Conservation (phyloP, 176 grass and related monocot species). For the Oropetium thomaeum region DNA sequence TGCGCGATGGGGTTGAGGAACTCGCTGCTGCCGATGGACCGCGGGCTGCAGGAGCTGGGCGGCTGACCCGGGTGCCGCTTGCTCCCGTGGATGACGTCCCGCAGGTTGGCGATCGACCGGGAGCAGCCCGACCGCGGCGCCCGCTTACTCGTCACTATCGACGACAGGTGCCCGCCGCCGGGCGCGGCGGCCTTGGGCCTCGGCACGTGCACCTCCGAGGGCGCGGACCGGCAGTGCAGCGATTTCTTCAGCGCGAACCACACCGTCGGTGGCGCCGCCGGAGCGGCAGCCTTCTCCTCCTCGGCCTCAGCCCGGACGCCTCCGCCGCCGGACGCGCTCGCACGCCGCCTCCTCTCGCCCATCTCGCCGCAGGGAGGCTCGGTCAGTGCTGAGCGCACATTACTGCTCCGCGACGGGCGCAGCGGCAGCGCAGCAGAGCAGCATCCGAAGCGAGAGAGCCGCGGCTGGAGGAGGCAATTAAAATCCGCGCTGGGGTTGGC, state of each 20-base stretch:
- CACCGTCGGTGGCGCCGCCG: conserved; percentile 51
- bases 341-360: conserved; percentile 46
- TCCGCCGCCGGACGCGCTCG: neutral
- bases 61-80: conserved; percentile 81
- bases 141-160: conserved; percentile 66
- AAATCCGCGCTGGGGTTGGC: conserved; percentile 1
- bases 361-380: neutral
- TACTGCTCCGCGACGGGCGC: conserved; percentile 15
- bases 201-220: conserved; percentile 86
- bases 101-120: conserved; percentile 87
- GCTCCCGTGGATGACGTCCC: conserved; percentile 97
- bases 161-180: conserved; percentile 32
- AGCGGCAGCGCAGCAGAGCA: conserved; percentile 1
- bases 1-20: conserved; percentile 97
- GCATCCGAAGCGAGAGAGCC: conserved; percentile 16
- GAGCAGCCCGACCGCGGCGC: conserved; percentile 74
- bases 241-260: conserved; percentile 92
- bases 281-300: conserved; percentile 27
- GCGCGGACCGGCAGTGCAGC: conserved; percentile 84
- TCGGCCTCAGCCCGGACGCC: neutral
- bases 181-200: conserved; percentile 33
- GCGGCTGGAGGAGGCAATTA: conserved; percentile 25
- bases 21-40: conserved; percentile 96
- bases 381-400: conserved; percentile 19
- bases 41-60: conserved; percentile 79